Base-by-base conservation (phyloP, 2,329 filamentous ascomycete species). In the Whalleya microplaca region DNA sequence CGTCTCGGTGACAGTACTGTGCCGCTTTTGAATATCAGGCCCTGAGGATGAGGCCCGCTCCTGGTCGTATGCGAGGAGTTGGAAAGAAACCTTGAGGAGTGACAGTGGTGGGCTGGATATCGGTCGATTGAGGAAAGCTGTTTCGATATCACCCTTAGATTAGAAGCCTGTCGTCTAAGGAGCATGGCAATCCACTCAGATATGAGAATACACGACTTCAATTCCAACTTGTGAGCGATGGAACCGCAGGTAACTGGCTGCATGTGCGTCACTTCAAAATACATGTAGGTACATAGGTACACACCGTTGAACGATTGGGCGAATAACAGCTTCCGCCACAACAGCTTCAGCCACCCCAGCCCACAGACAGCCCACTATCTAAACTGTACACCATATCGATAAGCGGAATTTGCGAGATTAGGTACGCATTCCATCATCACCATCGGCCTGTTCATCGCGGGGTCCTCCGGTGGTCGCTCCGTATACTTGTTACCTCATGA, bases 341-440 rank as follows among this genome's bases (percentile, higher is more conserved):
- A 41, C 16, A 59, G 53, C 59, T 59, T 44, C 44, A 62, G 53
- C 57, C 50, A 45, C n/a, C n/a, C n/a, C n/a, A n/a, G n/a, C n/a
- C n/a, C 53, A 51, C 19, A 40, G 27, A 45, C 49, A 53, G 23
- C 29, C 50, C 53, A 51, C 19, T 29, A 40, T 51, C 20, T 21
- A 18, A n/a, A n/a, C n/a, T n/a, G n/a, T 40, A 21, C 21, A n/a
- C 27, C 46, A 2, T 51, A 53, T 51, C 53, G 44, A 19, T 42
- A 21, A 16, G 12, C 16, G 7, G 21, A 10, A 21, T 2, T 32
- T 18, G 32, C 20, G 10, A 48, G 19, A 4, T 21, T n/a, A n/a
- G n/a, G n/a, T n/a, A n/a, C n/a, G n/a, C n/a, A n/a, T 27, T 37
- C 7, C 32, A 37, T 37, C 9, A 37, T 37, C 23, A 37, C 14